A percentile compares a stretch with the other conserved stretches of the same genome.
phyloP scores from a whole-genome alignment of 768 basidiomycete genomes.

The Psilocybe cubensis region DNA sequence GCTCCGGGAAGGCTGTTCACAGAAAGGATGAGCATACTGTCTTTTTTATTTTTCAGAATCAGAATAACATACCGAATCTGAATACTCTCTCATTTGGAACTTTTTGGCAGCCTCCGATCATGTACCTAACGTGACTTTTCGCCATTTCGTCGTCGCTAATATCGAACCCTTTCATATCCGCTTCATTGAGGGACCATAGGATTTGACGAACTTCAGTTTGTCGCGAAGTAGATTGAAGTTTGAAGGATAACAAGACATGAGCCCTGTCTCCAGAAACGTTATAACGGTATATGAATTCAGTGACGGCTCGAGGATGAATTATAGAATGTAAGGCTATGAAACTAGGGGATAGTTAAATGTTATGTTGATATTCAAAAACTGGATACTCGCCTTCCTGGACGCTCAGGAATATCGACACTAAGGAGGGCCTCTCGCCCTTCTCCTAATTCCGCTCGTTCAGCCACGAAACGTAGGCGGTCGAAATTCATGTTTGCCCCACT shows the following conservation, averaged over 20 bases:
- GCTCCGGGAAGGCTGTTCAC: constrained; percentile 87
- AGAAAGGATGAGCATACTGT: background rate
- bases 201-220: constrained; percentile 66
- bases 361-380: background rate
- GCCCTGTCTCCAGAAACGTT: constrained; percentile 70
- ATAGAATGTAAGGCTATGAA: constrained; percentile 86
- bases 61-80: constrained; percentile 75
- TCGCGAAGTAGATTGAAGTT: constrained; percentile 65
- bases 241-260: constrained; percentile 91
- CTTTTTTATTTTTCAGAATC: background rate
- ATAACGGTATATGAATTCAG: constrained; percentile 96
- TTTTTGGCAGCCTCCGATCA: constrained; percentile 83
- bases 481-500: constrained; percentile 99
- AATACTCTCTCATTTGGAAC: constrained; percentile 89
- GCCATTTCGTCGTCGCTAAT: constrained; percentile 95
- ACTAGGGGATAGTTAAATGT: constrained; percentile 41
- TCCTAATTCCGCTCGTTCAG: constrained; percentile 96
- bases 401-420: constrained; percentile 93
- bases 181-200: constrained; percentile 58
- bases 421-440: constrained; percentile 94
- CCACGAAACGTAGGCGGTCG: constrained; percentile 94
- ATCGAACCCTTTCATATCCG: constrained; percentile 84
- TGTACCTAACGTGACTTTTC: constrained; percentile 92
- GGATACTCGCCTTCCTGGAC: constrained; percentile 77
- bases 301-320: constrained; percentile 90